Percentiles rank a stretch among this genome's conserved stretches.
Conservation (phyloP, 495 filamentous ascomycete species). For the Trichoderma asperelloides region DNA sequence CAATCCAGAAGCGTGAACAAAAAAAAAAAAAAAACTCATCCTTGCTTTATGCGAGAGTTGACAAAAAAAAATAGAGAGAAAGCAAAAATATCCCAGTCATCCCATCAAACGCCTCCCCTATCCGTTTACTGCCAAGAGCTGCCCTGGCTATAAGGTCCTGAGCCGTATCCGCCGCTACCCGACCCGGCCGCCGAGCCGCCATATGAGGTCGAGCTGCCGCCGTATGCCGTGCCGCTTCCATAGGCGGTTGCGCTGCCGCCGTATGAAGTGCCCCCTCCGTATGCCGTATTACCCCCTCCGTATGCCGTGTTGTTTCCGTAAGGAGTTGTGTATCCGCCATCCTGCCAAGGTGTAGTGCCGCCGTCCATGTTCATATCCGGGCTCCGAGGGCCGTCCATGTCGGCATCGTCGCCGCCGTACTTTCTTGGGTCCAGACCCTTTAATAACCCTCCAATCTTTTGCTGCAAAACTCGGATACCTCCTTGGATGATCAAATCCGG, state of each 20-base stretch:
- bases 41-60: not conserved
- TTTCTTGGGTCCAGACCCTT: constrained; percentile 7
- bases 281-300: constrained; percentile 28
- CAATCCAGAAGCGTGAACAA: constrained; percentile 6
- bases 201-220: constrained; percentile 16
- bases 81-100: not conserved
- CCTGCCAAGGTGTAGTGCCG: constrained; percentile 40
- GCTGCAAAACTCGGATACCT: constrained; percentile 80
- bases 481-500: constrained; percentile 81
- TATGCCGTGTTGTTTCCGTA: constrained; percentile 57
- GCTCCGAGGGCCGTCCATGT: constrained; percentile 52
- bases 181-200: constrained; percentile 31
- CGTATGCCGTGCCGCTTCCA: constrained; percentile 54
- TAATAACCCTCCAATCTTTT: constrained; percentile 52
- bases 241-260: constrained; percentile 71
- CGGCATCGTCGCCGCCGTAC: constrained; percentile 31
- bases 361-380: constrained; percentile 50
- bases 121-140: constrained; percentile 19
- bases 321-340: constrained; percentile 67
- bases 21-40: not conserved
- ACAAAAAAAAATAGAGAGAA: not conserved
- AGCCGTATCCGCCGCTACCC: constrained; percentile 63
- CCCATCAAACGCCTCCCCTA: constrained; percentile 3
- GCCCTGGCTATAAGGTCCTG: constrained; percentile 51
- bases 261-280: constrained; percentile 9